Conservation (phyloP, 2,329 filamentous ascomycete species). For the Alternaria sp. region DNA sequence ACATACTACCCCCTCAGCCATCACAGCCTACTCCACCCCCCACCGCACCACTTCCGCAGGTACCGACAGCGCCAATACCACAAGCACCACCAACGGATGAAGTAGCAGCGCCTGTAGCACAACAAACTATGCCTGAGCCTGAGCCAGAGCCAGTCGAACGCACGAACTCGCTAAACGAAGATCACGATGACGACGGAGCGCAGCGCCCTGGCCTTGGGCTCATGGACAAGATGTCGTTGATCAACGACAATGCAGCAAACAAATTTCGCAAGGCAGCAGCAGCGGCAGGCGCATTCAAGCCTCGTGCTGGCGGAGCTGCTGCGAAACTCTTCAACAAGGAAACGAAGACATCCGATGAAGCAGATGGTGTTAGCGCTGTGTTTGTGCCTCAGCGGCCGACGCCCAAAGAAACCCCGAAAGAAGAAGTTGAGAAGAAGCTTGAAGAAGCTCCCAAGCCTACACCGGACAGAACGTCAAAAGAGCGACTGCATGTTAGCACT, state of each 20-base stretch:
- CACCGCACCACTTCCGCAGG: slow-evolving; percentile 39
- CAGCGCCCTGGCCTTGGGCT: slow-evolving; percentile 82
- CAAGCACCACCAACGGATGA: slow-evolving; percentile 19
- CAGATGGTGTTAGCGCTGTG: slow-evolving; percentile 89
- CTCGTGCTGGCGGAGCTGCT: slow-evolving; percentile 83
- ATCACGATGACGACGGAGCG: slow-evolving; percentile 63
- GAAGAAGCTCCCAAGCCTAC: slow-evolving; percentile 34
- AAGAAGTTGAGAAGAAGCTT: slow-evolving; percentile 38
- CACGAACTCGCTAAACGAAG: slow-evolving; percentile 54
- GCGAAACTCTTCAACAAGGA: slow-evolving; percentile 72
- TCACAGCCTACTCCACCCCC: slow-evolving; percentile 35
- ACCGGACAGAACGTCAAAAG: slow-evolving; percentile 43
- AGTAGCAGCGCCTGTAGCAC: slow-evolving; percentile 39
- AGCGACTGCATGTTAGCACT: slow-evolving; percentile 42
- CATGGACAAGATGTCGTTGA: slow-evolving; percentile 85
- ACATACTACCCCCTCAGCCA: slow-evolving; percentile 20
- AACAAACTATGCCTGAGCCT: slow-evolving; percentile 21
- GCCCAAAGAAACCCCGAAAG: slow-evolving; percentile 39
- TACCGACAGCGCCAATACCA: slow-evolving; percentile 26
- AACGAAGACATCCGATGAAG: slow-evolving; percentile 69
- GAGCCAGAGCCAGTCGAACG: slow-evolving; percentile 40
- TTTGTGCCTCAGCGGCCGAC: slow-evolving; percentile 70
- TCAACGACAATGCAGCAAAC: slow-evolving; percentile 75
- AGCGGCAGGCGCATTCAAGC: slow-evolving; percentile 76
- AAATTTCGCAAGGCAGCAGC: slow-evolving; percentile 82